Evolutionary conservation across 495 filamentous ascomycete species (phyloP), one percentile per base, ranked within the genome.

Genomic region (Bryoglossum gracile): DNA sequence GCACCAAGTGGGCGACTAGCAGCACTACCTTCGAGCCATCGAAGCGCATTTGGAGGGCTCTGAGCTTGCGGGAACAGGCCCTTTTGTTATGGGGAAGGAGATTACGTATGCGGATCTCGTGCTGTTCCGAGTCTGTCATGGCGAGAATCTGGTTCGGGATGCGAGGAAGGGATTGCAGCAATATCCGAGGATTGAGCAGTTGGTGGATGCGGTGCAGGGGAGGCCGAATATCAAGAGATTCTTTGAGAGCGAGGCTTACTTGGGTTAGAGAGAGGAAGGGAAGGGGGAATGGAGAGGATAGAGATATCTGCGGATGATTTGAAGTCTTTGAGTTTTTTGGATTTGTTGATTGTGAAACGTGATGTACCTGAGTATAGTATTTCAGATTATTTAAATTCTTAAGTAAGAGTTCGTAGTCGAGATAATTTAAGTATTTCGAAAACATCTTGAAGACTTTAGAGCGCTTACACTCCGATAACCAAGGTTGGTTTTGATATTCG

Each of bases 61-160:
- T 21, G 51, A 58, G 3, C 26, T 60, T 1, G 58, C 60, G 0
- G 23, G 10, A n/a, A 28, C 26, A 6, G 61, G 62, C 1, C 55
- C 62, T 1, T 65, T 46, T 40, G 30, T 65, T 8, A 41, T 53
- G 3, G 53, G 58, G 6, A 34, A 55, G 19, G 50, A 53, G 9
- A 32, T 65, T 16, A 61, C 58, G 0, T 63, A 63, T 37, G 62
- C 62, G 9, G 61, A 65, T 54, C 10, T 65, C 28, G 59, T 60
- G 2, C 38, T 65, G 30, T 64, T 60, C 42, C 59, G 62, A 44
- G 22, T 62, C 26, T 55, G 43, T 32, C 61, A 60, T 30, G 56
- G 62, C 48, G 59, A 65, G 41, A 48, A 48, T 23, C 16, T 62
- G 32, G 62, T 55, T 18, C 48, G 60, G 41, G 56, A 62, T 30